Evolutionary conservation across 2,329 filamentous ascomycete species (phyloP), one percentile per base, ranked within the genome.

Genomic region (Byssochlamys sp.): DNA sequence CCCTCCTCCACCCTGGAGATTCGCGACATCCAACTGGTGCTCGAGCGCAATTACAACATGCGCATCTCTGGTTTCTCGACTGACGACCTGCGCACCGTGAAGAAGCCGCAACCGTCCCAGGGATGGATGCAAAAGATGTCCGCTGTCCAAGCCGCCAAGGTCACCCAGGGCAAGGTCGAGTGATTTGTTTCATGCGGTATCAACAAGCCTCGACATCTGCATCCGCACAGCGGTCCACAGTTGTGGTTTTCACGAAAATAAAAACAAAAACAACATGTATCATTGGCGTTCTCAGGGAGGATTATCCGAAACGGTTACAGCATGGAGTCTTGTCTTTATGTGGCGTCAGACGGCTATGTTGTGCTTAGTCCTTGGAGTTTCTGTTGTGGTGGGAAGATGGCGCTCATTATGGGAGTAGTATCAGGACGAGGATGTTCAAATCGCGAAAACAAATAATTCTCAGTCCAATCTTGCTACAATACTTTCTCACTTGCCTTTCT

Each of bases 91-190:
- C 86, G 94, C 58, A 96, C 91, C 0, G 92, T 97, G 29, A 87
- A 91, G 71, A 96, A 96, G 78, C 88, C 95, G 55, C 88, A 94
- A 71, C 94, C 94, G 1, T 86, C 90, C 24, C 79, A 87, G 14
- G 89, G 85, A 25, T 99, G 94, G 91, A 92, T 94, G 61, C 87
- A 89, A 64, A 99, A 99, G 80, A 95, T 99, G 87, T 92, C 91
- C 67, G 92, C 94, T 26, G 88, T 99, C 14, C 91, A 96, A 75
- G 92, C 91, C 1, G 90, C 91, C 52, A 97, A 97, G 78, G 91
- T 77, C 25, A 77, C 75, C 2, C 75, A 77, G 59, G 75, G 75
- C 2, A 74, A 73, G 55, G 63, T 68, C 29, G 75, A 77, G 59
- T 75, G 54, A 55, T 50, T 19, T 55, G n/a, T 45, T 26, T 5